phyloP scores from a whole-genome alignment of 805 yeast species.

The Yamadazyma scolyti region DNA sequence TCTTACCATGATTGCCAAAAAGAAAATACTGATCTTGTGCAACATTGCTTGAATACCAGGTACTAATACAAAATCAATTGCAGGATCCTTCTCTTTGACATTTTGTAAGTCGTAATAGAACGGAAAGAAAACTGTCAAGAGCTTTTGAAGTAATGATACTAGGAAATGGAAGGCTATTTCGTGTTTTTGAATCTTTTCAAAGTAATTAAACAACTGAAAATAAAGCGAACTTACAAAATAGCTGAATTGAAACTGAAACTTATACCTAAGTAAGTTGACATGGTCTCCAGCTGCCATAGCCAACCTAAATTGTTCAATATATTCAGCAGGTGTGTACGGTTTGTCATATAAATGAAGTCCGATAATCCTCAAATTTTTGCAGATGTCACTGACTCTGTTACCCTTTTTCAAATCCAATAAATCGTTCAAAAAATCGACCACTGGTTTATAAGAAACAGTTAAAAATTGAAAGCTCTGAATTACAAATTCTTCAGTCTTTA shows the following conservation, averaged over 20 bases:
- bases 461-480: conserved; percentile 24
- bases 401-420: conserved; percentile 8
- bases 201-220: conserved; percentile 34
- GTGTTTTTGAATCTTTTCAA: conserved; percentile 26
- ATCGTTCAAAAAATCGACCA: conserved; percentile 8
- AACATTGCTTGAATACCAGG: conserved; percentile 28
- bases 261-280: conserved; percentile 11
- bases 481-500: conserved; percentile 33
- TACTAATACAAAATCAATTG: conserved; percentile 37
- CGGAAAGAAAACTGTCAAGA: conserved; percentile 27
- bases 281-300: conserved; percentile 19
- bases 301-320: conserved; percentile 19
- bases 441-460: conserved; percentile 21
- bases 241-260: conserved; percentile 20
- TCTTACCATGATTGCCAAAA: conserved; percentile 20
- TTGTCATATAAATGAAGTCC: conserved; percentile 2
- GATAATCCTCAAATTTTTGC: conserved; percentile 4
- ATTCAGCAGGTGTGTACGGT: conserved; percentile 14
- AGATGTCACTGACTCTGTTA: conserved; percentile 4
- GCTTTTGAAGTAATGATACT: conserved; percentile 21
- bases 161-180: conserved; percentile 32
- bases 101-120: conserved; percentile 24
- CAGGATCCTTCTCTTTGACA: conserved; percentile 34
- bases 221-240: conserved; percentile 24
- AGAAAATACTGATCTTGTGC: conserved; percentile 24